These are phyloP conservation scores for Copromyces sp. DNA, from an alignment of 495 filamentous ascomycete genomes.

Conservation along the genomic window DNA sequence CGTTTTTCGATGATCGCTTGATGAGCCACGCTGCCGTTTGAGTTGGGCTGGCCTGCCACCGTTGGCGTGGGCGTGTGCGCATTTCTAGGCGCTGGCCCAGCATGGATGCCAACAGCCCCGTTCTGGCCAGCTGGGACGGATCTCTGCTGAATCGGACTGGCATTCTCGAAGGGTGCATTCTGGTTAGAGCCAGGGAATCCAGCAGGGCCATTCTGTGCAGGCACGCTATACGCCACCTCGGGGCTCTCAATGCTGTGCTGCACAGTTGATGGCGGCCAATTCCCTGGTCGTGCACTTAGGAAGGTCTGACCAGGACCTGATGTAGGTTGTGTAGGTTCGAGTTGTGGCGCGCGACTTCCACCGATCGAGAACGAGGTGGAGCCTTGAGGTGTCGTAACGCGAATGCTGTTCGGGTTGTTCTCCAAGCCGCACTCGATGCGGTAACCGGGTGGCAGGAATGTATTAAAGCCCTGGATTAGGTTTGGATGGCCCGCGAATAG, in stretches of 20 bases:
- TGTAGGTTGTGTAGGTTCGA: slow-evolving; percentile 29
- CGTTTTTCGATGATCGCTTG: slow-evolving; percentile 64
- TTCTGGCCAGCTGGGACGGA: slow-evolving; percentile 73
- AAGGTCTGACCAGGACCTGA: slow-evolving; percentile 26
- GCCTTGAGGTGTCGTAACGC: slow-evolving; percentile 93
- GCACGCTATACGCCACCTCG: slow-evolving; percentile 42
- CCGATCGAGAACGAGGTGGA: slow-evolving; percentile 48
- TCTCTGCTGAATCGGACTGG: slow-evolving; percentile 65
- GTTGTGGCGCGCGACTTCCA: slow-evolving; percentile 29
- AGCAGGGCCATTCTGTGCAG: slow-evolving; percentile 34
- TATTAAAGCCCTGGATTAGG: slow-evolving; percentile 97
- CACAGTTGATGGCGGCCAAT: slow-evolving; percentile 39
- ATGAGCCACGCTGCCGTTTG: slow-evolving; percentile 33
- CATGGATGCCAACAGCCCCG: slow-evolving; percentile 27
- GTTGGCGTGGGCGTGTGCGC: slow-evolving; percentile 43
- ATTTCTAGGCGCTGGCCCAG: slow-evolving; percentile 27
- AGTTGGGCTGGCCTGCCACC: slow-evolving; percentile 22
- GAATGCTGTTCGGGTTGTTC: slow-evolving; percentile 87
- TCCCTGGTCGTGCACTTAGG: slow-evolving; percentile 27
- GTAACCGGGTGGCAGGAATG: slow-evolving; percentile 93
- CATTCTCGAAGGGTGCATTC: slow-evolving; percentile 35
- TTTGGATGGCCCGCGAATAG: slow-evolving; percentile 94
- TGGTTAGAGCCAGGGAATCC: slow-evolving; percentile 36
- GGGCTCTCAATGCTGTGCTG: slow-evolving; percentile 48
- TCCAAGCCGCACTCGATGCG: slow-evolving; percentile 90